Percentiles rank a stretch among this genome's conserved stretches.
Conservation (phyloP, 2,329 filamentous ascomycete genomes). For the Arthrinium puccinioides region DNA sequence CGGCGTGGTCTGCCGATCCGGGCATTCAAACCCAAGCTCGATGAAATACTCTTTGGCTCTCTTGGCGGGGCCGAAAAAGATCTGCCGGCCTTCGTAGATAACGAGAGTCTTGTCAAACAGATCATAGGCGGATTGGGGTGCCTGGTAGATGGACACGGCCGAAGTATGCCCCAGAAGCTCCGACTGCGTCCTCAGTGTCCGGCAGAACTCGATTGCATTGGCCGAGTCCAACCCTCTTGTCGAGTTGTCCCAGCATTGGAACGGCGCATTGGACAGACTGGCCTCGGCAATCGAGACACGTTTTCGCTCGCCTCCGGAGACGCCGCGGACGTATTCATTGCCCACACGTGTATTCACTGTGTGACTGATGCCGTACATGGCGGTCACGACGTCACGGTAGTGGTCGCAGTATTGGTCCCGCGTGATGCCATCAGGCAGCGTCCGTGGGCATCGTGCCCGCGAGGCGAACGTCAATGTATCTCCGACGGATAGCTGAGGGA, state of each 20-base stretch:
- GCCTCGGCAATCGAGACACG: conserved; percentile 79
- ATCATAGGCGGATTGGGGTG: conserved; percentile 61
- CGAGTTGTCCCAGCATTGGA: conserved; percentile 28
- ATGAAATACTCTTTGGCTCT: conserved; percentile 60
- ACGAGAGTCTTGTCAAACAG: conserved; percentile 70
- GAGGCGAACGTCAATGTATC: conserved; percentile 69
- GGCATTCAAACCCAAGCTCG: conserved; percentile 61
- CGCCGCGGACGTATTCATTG: conserved; percentile 65
- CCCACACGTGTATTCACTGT: conserved; percentile 68
- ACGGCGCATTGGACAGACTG: conserved; percentile 52
- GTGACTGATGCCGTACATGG: conserved; percentile 65
- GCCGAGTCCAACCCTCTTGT: conserved; percentile 68
- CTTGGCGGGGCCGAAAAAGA: conserved; percentile 61
- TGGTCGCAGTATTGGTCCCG: conserved; percentile 53
- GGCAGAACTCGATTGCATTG: conserved; percentile 67
- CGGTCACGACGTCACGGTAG: conserved; percentile 60
- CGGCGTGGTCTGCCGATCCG: conserved; percentile 57
- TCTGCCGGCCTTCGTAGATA: conserved; percentile 70
- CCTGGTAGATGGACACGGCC: conserved; percentile 66
- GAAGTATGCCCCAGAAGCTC: conserved; percentile 57
- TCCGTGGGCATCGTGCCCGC: conserved; percentile 58
- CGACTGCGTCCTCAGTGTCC: conserved; percentile 56
- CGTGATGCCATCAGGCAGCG: conserved; percentile 55
- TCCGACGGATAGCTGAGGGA: conserved; percentile 67
- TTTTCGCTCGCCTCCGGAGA: conserved; percentile 67